Conservation (phyloP, 176 grass and related monocot genomes). For the Zizania latifolia region DNA sequence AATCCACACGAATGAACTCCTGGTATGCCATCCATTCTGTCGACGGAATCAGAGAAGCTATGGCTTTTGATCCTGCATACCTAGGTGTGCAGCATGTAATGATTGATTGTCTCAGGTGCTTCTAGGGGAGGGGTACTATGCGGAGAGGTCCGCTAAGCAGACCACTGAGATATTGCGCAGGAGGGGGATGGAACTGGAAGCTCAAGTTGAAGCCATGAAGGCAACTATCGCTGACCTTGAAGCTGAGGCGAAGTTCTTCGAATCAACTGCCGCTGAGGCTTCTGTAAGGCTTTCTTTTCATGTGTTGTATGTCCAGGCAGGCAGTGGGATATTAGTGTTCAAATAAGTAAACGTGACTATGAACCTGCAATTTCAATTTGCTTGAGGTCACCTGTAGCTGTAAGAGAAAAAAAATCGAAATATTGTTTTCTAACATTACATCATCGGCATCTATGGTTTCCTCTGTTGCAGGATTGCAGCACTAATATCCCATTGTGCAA, state of each 20-base stretch:
- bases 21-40: slow-evolving; percentile 45
- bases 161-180: slow-evolving; percentile 64
- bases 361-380: neutral
- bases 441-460: neutral
- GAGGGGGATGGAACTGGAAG: slow-evolving; percentile 65
- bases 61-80: neutral
- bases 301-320: neutral
- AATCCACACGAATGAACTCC: slow-evolving; percentile 80
- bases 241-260: slow-evolving; percentile 69
- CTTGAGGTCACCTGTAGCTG: neutral
- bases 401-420: neutral
- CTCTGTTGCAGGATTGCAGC: neutral
- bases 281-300: slow-evolving; percentile 41
- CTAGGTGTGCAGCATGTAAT: neutral
- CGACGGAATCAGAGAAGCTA: neutral
- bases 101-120: slow-evolving; percentile 52
- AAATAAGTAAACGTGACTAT: neutral
- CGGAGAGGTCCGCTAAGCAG: slow-evolving; percentile 75
- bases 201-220: slow-evolving; percentile 67
- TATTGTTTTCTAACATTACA: neutral
- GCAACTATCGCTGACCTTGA: slow-evolving; percentile 69
- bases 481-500: neutral
- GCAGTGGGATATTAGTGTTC: neutral
- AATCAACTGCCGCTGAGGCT: slow-evolving; percentile 48
- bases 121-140: slow-evolving; percentile 86